Evolutionary conservation across 1,284 basidiomycete genomes (phyloP), one percentile per base, ranked within the genome.

Genomic region (Papiliotrema fonsecae): DNA sequence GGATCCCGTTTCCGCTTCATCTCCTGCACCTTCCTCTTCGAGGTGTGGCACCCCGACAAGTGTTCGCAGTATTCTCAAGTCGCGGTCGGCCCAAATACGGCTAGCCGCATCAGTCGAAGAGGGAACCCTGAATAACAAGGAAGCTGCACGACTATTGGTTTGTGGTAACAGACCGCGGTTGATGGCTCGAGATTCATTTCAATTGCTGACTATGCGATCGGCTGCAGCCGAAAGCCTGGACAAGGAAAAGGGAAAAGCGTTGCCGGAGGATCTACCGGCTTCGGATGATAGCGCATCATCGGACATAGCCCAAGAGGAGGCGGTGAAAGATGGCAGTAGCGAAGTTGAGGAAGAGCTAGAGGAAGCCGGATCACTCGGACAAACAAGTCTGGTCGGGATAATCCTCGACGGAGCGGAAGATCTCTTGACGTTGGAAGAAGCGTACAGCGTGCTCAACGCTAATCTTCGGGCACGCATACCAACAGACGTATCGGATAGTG

Each of bases 71-170:
- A 68, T 72, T 39, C 60, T 70, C n/a, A 70, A 69, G 50, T 32
- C 52, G 16, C 51, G 57, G 26, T 46, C 50, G 4, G 43, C 61
- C 18, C 40, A 61, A 16, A 73, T 74, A 24, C 61, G 65, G 9
- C 27, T 73, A 5, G 71, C 69, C 1, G 47, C 56, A 1, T 60
- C 60, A 0, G 69, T 68, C 14, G 67, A 69, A 32, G 67, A 72
- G 54, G 72, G 71, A 4, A 71, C 69, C 2, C 52, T 65, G 52
- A 60, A 62, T 34, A 74, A 74, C 50, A 60, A 68, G 37, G 72
- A 74, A 47, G 54, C 65, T 0, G 67, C 70, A 2, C 47, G 72
- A 13, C 43, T 64, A 11, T 10, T 64, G 1, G 62, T 71, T 32
- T 61, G 58, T 10, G 68, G 68, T 6, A 57, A 58, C 21, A 45